phyloP scores from a whole-genome alignment of 345 rosid species.

The Linum lewisii region DNA sequence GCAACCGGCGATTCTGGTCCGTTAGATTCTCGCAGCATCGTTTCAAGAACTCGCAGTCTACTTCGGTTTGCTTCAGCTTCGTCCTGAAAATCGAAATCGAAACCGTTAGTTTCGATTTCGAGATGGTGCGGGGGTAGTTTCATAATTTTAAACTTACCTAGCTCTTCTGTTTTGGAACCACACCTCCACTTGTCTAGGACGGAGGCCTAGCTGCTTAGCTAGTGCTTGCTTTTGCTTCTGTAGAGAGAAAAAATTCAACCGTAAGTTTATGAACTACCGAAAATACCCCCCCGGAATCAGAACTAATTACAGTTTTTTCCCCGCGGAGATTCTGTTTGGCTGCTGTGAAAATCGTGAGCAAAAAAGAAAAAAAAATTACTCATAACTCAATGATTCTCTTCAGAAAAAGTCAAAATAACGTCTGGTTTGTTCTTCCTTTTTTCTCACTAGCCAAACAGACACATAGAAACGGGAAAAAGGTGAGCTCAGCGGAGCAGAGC shows the following conservation, averaged over 20 bases:
- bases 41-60: constrained; percentile 5
- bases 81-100: constrained; percentile 1
- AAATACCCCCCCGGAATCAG: not conserved
- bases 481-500: too few relatives aligned
- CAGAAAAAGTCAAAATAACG: not conserved
- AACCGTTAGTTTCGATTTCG: too few relatives aligned
- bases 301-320: not conserved
- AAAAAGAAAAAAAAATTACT: not conserved
- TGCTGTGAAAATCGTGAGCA: constrained; percentile 11
- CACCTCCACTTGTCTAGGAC: constrained; percentile 29
- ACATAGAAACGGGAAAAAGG: not conserved
- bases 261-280: not conserved
- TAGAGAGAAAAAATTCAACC: not conserved
- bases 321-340: constrained; percentile 4
- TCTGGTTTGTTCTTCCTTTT: constrained; percentile 4
- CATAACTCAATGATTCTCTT: too few relatives aligned
- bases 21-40: constrained; percentile 2
- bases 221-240: constrained; percentile 89
- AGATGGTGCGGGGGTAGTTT: too few relatives aligned
- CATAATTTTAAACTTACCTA: constrained; percentile 9
- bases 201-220: constrained; percentile 38
- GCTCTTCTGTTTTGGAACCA: constrained; percentile 35
- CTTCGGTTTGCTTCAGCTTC: constrained; percentile 4
- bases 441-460: constrained; percentile 5
- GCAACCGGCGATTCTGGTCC: constrained; percentile 5